phyloP scores from a whole-genome alignment of 495 filamentous ascomycete genomes.

The Aspergillus diversus region DNA sequence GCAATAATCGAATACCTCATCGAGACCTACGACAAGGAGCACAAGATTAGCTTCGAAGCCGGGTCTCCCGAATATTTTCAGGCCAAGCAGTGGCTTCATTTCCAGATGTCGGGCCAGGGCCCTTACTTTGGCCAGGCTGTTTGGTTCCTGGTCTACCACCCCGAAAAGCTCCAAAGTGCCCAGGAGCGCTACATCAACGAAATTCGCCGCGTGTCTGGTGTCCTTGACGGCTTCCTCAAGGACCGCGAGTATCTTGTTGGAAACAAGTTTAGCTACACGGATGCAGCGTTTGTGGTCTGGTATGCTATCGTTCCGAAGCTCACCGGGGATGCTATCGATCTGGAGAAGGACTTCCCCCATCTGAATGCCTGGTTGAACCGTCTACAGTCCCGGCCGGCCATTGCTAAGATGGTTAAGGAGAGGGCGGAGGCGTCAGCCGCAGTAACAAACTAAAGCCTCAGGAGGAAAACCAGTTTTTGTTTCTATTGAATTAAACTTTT shows the following conservation, averaged over 20 bases:
- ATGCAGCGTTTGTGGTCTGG: constrained; percentile 64
- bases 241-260: constrained; percentile 63
- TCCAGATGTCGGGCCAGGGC: constrained; percentile 70
- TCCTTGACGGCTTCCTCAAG: constrained; percentile 57
- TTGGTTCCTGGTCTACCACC: constrained; percentile 60
- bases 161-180: constrained; percentile 60
- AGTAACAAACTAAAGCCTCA: background rate
- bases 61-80: constrained; percentile 53
- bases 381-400: constrained; percentile 40
- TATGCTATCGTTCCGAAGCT: constrained; percentile 24
- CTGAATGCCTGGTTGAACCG: constrained; percentile 48
- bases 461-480: too few relatives aligned
- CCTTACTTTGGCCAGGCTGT: constrained; percentile 65
- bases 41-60: constrained; percentile 58
- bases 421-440: constrained; percentile 27
- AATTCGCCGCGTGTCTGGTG: constrained; percentile 59
- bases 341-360: constrained; percentile 45
- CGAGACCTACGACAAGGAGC: constrained; percentile 68
- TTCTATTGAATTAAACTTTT: too few relatives aligned
- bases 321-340: constrained; percentile 29
- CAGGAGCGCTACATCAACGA: constrained; percentile 64
- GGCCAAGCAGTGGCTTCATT: constrained; percentile 68
- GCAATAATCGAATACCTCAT: constrained; percentile 74
- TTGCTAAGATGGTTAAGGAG: constrained; percentile 45
- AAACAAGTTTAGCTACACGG: constrained; percentile 59